A percentile compares a stretch with the other conserved stretches of the same genome.
Conservation (phyloP, 2,329 filamentous ascomycete genomes). For the Dothiorella sarmentorum region DNA sequence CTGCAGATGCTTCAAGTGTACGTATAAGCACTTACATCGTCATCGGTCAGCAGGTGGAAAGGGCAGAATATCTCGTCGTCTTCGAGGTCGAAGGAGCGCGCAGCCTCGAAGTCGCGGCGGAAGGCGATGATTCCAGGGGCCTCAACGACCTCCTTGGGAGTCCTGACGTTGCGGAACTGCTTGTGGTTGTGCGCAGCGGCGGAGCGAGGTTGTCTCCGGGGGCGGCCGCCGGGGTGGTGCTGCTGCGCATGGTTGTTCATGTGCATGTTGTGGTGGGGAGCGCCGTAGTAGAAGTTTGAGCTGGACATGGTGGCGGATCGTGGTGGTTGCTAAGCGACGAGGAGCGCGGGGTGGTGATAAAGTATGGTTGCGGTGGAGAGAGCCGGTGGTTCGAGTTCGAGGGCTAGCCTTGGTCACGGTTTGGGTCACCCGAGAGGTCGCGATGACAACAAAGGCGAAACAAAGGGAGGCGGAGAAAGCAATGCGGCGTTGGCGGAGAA, state of each 20-base stretch:
- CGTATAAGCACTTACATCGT: constrained; percentile 62
- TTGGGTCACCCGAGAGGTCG: constrained; percentile 12
- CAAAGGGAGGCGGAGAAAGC: constrained; percentile 16
- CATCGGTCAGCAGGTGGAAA: constrained; percentile 79
- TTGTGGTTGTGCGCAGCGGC: constrained; percentile 82
- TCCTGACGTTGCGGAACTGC: constrained; percentile 80
- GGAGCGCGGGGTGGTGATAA: not conserved
- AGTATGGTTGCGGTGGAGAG: constrained; percentile 7
- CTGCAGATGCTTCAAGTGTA: not conserved
- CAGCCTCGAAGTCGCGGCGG: constrained; percentile 84
- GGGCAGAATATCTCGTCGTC: constrained; percentile 97
- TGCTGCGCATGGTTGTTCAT: constrained; percentile 60
- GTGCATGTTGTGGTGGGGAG: constrained; percentile 48
- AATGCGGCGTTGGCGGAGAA: not conserved
- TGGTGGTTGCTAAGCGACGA: not conserved
- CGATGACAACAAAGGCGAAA: constrained; percentile 18
- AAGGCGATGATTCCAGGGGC: constrained; percentile 73
- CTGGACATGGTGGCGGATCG: constrained; percentile 5
- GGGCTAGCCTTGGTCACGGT: not conserved
- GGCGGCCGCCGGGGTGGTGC: constrained; percentile 79
- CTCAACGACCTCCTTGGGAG: constrained; percentile 82
- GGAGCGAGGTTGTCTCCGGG: constrained; percentile 77
- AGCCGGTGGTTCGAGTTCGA: constrained; percentile 11
- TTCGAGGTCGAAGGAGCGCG: constrained; percentile 89
- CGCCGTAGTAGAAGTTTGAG: constrained; percentile 45